Base-by-base conservation (phyloP, 441 rosid genomes). In the Macaranga tanarius region DNA sequence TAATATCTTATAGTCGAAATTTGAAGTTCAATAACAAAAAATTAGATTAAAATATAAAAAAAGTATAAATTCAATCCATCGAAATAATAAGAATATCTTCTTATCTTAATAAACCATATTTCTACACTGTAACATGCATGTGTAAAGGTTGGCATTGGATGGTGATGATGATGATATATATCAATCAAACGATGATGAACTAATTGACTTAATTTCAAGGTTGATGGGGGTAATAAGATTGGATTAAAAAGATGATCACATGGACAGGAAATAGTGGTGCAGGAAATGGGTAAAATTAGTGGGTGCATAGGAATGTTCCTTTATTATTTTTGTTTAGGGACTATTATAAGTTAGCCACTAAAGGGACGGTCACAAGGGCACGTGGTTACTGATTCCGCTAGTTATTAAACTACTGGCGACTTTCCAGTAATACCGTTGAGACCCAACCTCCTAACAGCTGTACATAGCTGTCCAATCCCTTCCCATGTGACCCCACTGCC, bases 341-440 rank as follows among this genome's bases (percentile, higher is more conserved):
- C 69, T 80, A 81, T 69, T 55, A 82, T 71, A 71, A 76, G 67
- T 44, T 31, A 60, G 58, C 62, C 54, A 62, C 60, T 68, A 52
- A 79, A 76, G 82, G 65, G 86, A 65, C 62, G 84, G 85, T 85
- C 87, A 81, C 84, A 68, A 78, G 78, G 86, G 92, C 96, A 90
- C 92, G 93, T 90, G 93, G 92, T 84, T 73, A 79, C 86, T 76
- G 87, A 86, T 82, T 86, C 86, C 71, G 62, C 76, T 70, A 69
- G 73, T 74, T 73, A 83, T 71, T 80, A 73, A 85, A 86, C 83
- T 69, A 83, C 76, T 79, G 84, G 85, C 86, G 85, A 80, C 88
- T 84, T 84, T 83, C 88, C 86, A 81, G 89, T 87, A 81, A 83
- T 81, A 86, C 89, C 89, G 92, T 88, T 86, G 89, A 86, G 83